Base-by-base conservation (phyloP, 495 filamentous ascomycete species). In the Penicillium ucsense region DNA sequence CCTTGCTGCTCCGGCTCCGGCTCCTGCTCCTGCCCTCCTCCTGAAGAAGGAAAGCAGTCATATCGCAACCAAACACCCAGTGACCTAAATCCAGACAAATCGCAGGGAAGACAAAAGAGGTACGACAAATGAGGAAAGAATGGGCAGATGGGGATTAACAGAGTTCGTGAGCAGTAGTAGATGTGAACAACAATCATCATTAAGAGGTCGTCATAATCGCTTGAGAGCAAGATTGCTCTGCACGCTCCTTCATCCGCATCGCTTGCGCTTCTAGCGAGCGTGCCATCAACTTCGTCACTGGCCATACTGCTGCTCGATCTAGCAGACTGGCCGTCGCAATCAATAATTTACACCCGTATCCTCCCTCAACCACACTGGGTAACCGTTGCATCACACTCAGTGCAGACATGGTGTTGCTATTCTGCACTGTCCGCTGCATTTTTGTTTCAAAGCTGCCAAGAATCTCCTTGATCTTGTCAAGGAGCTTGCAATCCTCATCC, bases 231-330 rank as follows among this genome's bases (percentile, higher is more conserved):
- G 43, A 88, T 51, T 77, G 75, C 56, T 86, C 81, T 8, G 83
- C 78, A 56, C 83, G 78, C 35, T 76, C 76, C 49, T 82, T 80
- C 78, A 94, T 86, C 52, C 88, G 85, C 45, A 79, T 77, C 2
- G 91, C 88, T 60, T 97, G 90, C 29, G 79, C 79, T 59, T 94
- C 86, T 44, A 96, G 78, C 47, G 87, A 88, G 36, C 83, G 82
- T 12, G 87, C 83, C 85, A 95, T 95, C 29, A 94, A 73, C 53
- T 85, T 85, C 43, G 88, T 91, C 31, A 95, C 89, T 88, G 91
- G 91, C 91, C 91, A 98, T 10, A 95, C 86, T 54, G 86, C 81
- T 50, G 86, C 85, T 62, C 88, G 84, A 51, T 92, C 89, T 48
- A 98, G 78, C 76, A 95, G 84, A 66, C 84, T 85, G 10, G 91